phyloP scores from a whole-genome alignment of 768 basidiomycete species.

The Termitomyces sp. region DNA sequence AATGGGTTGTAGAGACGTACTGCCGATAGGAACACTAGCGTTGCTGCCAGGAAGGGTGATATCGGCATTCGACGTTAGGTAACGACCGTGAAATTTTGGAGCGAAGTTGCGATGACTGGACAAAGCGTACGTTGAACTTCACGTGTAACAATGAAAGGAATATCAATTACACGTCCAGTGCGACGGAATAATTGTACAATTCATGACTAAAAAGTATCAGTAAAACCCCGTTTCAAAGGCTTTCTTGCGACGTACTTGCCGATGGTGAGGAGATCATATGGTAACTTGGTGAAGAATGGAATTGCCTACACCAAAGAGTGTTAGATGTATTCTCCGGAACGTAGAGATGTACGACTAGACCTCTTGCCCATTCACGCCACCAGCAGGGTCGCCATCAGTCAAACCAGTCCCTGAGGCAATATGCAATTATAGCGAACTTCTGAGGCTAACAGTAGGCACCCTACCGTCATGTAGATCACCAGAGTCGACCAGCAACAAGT shows the following conservation, averaged over 20 bases:
- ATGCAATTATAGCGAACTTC: neutral
- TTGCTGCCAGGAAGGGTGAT: slow-evolving; percentile 57
- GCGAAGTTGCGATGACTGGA: slow-evolving; percentile 60
- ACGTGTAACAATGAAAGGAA: neutral
- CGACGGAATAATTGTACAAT: slow-evolving; percentile 64
- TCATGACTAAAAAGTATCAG: slow-evolving; percentile 53
- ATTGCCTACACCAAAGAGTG: slow-evolving; percentile 50
- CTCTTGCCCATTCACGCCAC: slow-evolving; percentile 69
- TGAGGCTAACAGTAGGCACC: neutral
- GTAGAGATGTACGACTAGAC: slow-evolving; percentile 26
- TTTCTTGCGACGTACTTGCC: slow-evolving; percentile 59
- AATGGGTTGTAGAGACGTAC: slow-evolving; percentile 16
- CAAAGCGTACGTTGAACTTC: neutral
- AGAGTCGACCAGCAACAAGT: neutral
- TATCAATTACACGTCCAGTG: slow-evolving; percentile 56
- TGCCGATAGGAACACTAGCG: slow-evolving; percentile 33
- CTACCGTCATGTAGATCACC: slow-evolving; percentile 67
- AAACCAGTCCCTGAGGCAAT: slow-evolving; percentile 57
- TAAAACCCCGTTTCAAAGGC: neutral
- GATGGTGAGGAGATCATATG: slow-evolving; percentile 79
- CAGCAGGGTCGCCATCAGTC: slow-evolving; percentile 67
- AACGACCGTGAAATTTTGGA: slow-evolving; percentile 59
- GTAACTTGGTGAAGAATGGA: slow-evolving; percentile 64
- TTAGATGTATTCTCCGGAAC: neutral
- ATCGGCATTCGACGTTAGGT: slow-evolving; percentile 80